Evolutionary conservation across 176 grass and related monocot genomes (phyloP), one percentile per base, ranked within the genome.

Genomic region (Guadua angustifolia): DNA sequence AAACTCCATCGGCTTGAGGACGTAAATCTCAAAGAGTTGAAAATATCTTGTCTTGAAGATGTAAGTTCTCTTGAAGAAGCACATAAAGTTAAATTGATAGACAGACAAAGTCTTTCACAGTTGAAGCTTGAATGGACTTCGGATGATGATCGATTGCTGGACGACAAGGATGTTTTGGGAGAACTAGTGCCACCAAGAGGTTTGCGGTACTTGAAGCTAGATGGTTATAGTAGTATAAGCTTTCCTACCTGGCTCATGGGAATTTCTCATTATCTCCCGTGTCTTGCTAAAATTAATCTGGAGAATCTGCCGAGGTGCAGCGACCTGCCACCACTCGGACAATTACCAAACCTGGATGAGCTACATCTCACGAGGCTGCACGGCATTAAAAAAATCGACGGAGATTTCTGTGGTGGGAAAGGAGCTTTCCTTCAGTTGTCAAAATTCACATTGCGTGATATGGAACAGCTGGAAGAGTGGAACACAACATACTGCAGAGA

Each of bases 401-500:
- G 1, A 24, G 38, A 44, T 25, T 44, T 44, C 0, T 61, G 38
- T n/a, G n/a, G 56, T 2, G 14, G 74, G 0, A 6, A 25, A 26
- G 22, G 13, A 10, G 13, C 55, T 45, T 77, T 77, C 71, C 53
- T 0, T 56, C 19, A 0, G 8, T 56, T 56, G 53, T 21, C 7
- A 3, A 2, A 1, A 9, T 8, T 73, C 5, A 3, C 0, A 0
- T 7, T 25, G n/a, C 2, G 1, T 1, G 4, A 18, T 4, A 73
- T 73, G 71, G 26, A 19, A 9, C 9, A 1, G 1, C 2, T 76
- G 73, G 35, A 58, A 36, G 51, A 16, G 19, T 75, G 73, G 73
- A 75, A 16, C n/a, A 66, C 61, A 52, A 68, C 63, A 17, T 80
- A 67, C 32, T 0, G 18, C 2, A 6, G 52, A 2, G 18, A 55